Conservation (phyloP, 176 grass and related monocot genomes). For the Thalia dealbata region DNA sequence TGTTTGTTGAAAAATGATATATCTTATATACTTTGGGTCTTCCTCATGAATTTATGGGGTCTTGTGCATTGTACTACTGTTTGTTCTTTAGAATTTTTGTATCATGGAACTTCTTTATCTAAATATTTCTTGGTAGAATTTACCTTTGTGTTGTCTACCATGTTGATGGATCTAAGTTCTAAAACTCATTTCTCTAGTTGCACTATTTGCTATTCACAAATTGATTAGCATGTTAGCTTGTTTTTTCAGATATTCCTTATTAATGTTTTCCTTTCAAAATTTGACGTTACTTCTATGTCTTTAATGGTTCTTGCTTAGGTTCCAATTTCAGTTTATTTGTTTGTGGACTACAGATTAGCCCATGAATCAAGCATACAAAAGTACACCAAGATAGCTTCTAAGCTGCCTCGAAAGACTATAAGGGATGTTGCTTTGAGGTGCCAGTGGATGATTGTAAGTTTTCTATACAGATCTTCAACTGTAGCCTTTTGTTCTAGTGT, state of each 20-base stretch:
- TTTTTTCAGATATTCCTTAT: neutral
- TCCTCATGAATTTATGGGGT: neutral
- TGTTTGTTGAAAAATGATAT: neutral
- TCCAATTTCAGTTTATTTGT: neutral
- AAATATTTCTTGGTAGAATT: neutral
- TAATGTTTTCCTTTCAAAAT: neutral
- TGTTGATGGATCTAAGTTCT: neutral
- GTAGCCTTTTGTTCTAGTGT: neutral
- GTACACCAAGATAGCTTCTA: slow-evolving; percentile 30
- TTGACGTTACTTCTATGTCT: neutral
- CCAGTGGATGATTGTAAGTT: slow-evolving; percentile 35
- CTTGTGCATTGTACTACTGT: neutral
- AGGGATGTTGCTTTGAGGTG: slow-evolving; percentile 44
- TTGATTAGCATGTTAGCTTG: neutral
- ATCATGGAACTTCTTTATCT: neutral
- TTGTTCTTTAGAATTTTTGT: neutral
- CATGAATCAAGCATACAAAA: slow-evolving; percentile 26
- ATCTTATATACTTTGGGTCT: neutral
- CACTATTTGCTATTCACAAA: neutral
- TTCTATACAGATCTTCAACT: neutral
- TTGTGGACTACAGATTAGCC: slow-evolving; percentile 20
- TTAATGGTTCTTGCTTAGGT: neutral
- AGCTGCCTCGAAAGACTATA: slow-evolving; percentile 27
- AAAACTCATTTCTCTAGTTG: neutral
- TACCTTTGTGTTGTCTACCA: neutral